Base-by-base conservation (phyloP, 768 basidiomycete species). In the Tricholoma furcatifolium region DNA sequence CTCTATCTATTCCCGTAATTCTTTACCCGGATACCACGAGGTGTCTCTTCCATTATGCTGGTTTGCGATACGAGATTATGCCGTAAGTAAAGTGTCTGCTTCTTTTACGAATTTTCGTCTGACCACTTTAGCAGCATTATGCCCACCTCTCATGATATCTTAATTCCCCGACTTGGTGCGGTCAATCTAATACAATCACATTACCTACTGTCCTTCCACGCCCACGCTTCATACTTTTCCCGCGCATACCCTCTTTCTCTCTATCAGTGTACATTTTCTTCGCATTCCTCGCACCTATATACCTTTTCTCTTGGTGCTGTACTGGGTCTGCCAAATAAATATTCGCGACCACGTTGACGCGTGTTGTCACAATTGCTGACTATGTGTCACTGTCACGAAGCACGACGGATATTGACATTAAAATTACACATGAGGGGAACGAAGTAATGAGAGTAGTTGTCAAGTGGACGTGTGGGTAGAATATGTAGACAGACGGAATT, bases 31-130 rank as follows among this genome's bases (percentile, higher is more conserved):
- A 57, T 47, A 49, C 54, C 51, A 53, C 30, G 49, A 38, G 39
- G 39, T 52, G 47, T 42, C 57, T 36, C 42, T 7, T 17, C 27
- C 50, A 41, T 55, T 50, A 59, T 59, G 54, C 55, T 50, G 46
- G 46, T 40, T 32, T 49, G 50, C 54, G 52, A 56, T 45, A 61
- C 50, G 54, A 57, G 38, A 55, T 56, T 43, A 63, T 61, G 60
- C 56, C 54, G 60, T 61, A 32, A 47, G 58, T 56, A 32, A 23
- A 17, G 4, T 43, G 40, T 30, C n/a, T 35, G 12, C 36, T 35
- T 18, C 18, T 24, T 17, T 47, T 4, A 20, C 17, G n/a, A 9
- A 9, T 6, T 12, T 43, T 36, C 39, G 34, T 40, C 42, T 38
- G 34, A 36, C 20, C 24, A 23, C 45, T 4, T 9, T 10, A 12